A percentile compares a stretch with the other conserved stretches of the same genome.
Conservation (phyloP, 352 stramenopile species). For the Pythium pectinolyticum region DNA sequence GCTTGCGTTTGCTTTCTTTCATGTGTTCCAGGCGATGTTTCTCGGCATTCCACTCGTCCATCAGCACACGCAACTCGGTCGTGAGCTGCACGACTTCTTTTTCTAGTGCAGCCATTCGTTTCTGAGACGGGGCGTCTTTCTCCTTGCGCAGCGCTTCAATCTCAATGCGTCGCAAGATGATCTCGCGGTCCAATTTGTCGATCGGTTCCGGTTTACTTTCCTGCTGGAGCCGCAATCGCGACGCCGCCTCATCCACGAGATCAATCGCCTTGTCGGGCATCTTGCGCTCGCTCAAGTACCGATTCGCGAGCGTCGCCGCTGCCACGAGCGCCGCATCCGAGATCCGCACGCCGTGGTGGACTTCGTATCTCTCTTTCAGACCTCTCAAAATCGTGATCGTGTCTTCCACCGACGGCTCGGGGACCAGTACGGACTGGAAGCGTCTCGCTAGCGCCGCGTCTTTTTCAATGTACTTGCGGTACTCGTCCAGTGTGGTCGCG, state of each 20-base stretch:
- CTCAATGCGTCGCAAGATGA: constrained; percentile 97
- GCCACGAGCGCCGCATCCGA: constrained; percentile 91
- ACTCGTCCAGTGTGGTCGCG: constrained; percentile 98
- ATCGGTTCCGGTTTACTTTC: constrained; percentile 96
- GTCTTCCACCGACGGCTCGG: constrained; percentile 93
- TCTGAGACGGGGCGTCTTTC: constrained; percentile 92
- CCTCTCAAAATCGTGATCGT: constrained; percentile 97
- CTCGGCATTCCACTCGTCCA: constrained; percentile 76
- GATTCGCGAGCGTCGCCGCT: constrained; percentile 92
- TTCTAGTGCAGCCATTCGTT: constrained; percentile 75
- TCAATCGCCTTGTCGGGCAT: constrained; percentile 96
- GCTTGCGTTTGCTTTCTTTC: constrained; percentile 83
- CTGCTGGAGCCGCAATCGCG: constrained; percentile 91
- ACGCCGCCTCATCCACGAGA: constrained; percentile 93
- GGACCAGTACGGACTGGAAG: constrained; percentile 96
- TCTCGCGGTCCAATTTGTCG: constrained; percentile 93
- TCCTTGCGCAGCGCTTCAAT: constrained; percentile 91
- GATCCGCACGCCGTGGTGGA: constrained; percentile 96
- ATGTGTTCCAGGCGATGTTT: constrained; percentile 75
- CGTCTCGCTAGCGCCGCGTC: constrained; percentile 97
- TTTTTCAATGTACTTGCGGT: constrained; percentile 98
- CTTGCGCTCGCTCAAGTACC: constrained; percentile 92
- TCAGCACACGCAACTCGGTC: constrained; percentile 57
- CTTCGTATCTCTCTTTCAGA: constrained; percentile 96
- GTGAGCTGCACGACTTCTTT: constrained; percentile 63